phyloP scores from a whole-genome alignment of 106 monocot species.

The Chionographis japonica region DNA sequence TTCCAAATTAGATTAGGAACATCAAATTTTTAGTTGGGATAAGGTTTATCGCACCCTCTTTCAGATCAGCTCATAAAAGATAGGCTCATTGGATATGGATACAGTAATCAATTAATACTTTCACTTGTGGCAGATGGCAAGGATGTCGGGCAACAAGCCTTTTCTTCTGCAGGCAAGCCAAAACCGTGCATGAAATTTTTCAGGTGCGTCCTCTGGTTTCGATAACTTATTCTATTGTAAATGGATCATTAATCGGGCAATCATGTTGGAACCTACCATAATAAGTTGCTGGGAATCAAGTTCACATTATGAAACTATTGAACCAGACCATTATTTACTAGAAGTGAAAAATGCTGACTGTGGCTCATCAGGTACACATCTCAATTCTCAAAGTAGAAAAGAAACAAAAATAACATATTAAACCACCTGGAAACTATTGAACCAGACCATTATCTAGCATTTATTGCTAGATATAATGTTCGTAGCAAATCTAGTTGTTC shows the following conservation, averaged over 20 bases:
- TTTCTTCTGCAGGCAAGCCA: slow-evolving; percentile 9
- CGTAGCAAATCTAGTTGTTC: too few relatives aligned
- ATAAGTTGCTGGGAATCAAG: too few relatives aligned
- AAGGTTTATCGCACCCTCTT: too few relatives aligned
- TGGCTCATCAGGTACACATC: neutral
- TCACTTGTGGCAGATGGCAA: slow-evolving; percentile 3
- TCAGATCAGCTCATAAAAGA: neutral
- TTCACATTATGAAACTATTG: too few relatives aligned
- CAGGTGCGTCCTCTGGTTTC: slow-evolving; percentile 1
- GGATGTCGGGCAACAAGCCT: neutral
- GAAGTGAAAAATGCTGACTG: neutral
- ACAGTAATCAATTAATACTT: neutral
- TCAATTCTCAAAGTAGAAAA: neutral
- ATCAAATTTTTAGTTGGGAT: too few relatives aligned
- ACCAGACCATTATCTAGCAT: too few relatives aligned
- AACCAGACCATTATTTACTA: too few relatives aligned
- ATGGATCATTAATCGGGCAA: too few relatives aligned
- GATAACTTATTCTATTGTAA: neutral
- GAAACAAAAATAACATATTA: neutral
- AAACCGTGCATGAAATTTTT: slow-evolving; percentile 17
- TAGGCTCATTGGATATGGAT: neutral
- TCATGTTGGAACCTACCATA: too few relatives aligned
- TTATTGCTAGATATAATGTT: too few relatives aligned
- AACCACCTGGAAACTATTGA: too few relatives aligned
- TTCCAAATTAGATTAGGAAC: too few relatives aligned